Conservation (phyloP, 192 early-diverging fungal genomes). For the Mortierella claussenii region DNA sequence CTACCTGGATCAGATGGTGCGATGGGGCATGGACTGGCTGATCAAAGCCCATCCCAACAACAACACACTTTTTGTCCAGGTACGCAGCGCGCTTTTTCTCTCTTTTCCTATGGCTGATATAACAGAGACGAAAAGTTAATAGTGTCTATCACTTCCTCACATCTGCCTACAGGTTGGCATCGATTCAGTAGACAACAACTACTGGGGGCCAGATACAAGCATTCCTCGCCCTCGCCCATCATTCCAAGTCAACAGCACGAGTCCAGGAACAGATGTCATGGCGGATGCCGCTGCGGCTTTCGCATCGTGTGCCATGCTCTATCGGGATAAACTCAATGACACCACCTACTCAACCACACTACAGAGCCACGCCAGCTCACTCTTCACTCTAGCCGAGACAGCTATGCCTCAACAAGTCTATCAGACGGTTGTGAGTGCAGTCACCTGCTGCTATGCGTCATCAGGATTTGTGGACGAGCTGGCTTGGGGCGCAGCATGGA, state of each 20-base stretch:
- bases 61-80: conserved; percentile 63
- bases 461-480: conserved; percentile 58
- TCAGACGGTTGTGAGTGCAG: conserved; percentile 50
- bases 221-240: conserved; percentile 66
- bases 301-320: conserved; percentile 64
- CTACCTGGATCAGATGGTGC: conserved; percentile 60
- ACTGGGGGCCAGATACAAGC: conserved; percentile 67
- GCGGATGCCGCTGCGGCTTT: conserved; percentile 66
- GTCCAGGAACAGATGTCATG: conserved; percentile 65
- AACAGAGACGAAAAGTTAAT: too few relatives aligned
- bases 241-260: conserved; percentile 55
- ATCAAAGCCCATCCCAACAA: conserved; percentile 66
- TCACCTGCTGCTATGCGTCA: conserved; percentile 54
- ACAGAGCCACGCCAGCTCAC: conserved; percentile 51
- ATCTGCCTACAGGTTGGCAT: conserved; percentile 53
- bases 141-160: conserved; percentile 9
- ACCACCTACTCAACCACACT: conserved; percentile 56
- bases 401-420: conserved; percentile 59
- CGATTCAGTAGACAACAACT: conserved; percentile 61
- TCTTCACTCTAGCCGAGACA: conserved; percentile 61
- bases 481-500: conserved; percentile 66
- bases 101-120: neutral
- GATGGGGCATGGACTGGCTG: conserved; percentile 71
- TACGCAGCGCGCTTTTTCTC: conserved; percentile 4
- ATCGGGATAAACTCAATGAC: conserved; percentile 61